Evolutionary conservation across 169 alveolate species (phyloP).

Genomic region (Nephromyces sp.): DNA sequence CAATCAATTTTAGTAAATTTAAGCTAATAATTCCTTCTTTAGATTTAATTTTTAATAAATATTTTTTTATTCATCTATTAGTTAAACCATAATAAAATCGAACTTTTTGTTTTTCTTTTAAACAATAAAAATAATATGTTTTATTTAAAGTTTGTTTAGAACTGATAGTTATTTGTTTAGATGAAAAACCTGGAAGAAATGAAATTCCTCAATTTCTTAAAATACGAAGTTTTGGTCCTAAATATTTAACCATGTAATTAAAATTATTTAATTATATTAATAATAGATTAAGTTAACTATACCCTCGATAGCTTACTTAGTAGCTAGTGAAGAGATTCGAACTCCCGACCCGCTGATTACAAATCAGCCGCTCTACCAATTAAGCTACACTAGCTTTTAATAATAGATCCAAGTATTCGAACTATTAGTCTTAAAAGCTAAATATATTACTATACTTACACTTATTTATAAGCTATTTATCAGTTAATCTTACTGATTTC

Average conservation of each 20-base stretch:
- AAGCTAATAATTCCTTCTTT: not conserved
- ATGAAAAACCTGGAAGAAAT: slow-evolving; percentile 13
- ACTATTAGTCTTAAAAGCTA: not conserved
- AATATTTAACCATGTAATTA: not conserved
- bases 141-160: slow-evolving; percentile 1
- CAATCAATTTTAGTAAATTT: not conserved
- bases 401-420: not conserved
- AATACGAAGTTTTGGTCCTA: not conserved
- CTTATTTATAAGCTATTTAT: not conserved
- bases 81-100: not conserved
- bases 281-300: not conserved
- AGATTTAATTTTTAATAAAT: not conserved
- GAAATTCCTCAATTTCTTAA: slow-evolving; percentile 13
- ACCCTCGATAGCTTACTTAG: no score
- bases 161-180: not conserved
- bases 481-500: not conserved
- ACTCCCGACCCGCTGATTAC: slow-evolving; percentile 1
- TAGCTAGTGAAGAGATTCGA: not conserved
- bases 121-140: not conserved
- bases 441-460: not conserved
- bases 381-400: not conserved
- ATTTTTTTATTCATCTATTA: slow-evolving; percentile 13
- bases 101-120: slow-evolving; percentile 17
- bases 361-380: not conserved
- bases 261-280: not conserved